These are phyloP conservation scores for Cyclaneusma minus DNA, from an alignment of 2,329 filamentous ascomycete genomes.

Conservation along the genomic window DNA sequence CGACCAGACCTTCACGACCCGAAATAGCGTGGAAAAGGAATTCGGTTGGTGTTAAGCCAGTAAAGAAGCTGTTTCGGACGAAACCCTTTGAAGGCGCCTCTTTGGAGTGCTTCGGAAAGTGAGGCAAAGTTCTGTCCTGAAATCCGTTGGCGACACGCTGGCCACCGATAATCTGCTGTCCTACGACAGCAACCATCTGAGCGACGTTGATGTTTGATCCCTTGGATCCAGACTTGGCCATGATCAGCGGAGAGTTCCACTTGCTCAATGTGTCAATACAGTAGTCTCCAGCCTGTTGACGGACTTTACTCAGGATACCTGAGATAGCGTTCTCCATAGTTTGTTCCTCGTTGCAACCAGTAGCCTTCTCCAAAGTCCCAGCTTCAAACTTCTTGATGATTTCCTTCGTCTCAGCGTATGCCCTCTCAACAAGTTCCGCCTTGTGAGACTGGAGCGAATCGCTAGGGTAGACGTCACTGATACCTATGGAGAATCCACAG, in stretches of 20 bases:
- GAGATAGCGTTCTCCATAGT: conserved; percentile 85
- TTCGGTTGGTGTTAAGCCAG: conserved; percentile 75
- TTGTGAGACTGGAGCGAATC: conserved; percentile 56
- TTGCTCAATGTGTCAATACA: conserved; percentile 82
- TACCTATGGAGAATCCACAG: conserved; percentile 89
- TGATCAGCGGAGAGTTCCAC: conserved; percentile 85
- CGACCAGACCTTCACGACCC: conserved; percentile 93
- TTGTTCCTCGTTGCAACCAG: conserved; percentile 81
- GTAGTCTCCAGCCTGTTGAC: conserved; percentile 77
- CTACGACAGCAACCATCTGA: conserved; percentile 95
- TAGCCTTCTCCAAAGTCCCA: conserved; percentile 69
- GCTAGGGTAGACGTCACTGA: conserved; percentile 84
- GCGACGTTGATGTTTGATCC: conserved; percentile 96
- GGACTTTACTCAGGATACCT: conserved; percentile 80
- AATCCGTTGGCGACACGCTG: conserved; percentile 91
- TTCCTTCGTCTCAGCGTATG: conserved; percentile 70
- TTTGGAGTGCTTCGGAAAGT: conserved; percentile 86
- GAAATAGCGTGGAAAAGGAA: conserved; percentile 98
- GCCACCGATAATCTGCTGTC: conserved; percentile 93
- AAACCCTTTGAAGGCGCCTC: conserved; percentile 95
- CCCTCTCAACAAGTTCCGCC: conserved; percentile 56
- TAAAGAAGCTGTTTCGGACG: conserved; percentile 94
- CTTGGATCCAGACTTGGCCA: conserved; percentile 96
- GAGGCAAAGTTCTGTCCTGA: conserved; percentile 84
- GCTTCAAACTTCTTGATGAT: conserved; percentile 67